These are phyloP conservation scores for Thermothielavioides terrestris DNA, from an alignment of 495 filamentous ascomycete genomes.

Conservation along the genomic window DNA sequence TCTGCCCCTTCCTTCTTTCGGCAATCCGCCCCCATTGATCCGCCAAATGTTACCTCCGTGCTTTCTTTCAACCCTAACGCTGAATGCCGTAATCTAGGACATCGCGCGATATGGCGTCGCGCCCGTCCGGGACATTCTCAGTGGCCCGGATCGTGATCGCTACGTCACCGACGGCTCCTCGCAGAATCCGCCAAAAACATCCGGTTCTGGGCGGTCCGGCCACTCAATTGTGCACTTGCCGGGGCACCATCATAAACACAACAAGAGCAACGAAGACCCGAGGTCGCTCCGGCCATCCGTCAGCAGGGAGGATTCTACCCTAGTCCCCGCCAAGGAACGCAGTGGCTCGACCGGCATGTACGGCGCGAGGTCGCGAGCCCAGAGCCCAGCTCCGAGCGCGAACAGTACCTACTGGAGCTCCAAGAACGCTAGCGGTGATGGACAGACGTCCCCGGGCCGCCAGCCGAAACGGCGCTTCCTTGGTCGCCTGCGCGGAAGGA, in stretches of 20 bases:
- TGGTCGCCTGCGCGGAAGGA: conserved; percentile 49
- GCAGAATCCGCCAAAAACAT: conserved; percentile 40
- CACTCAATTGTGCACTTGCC: conserved; percentile 49
- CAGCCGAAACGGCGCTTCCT: conserved; percentile 58
- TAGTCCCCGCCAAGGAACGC: conserved; percentile 42
- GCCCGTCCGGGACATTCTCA: conserved; percentile 64
- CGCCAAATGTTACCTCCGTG: background rate
- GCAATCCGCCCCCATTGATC: background rate
- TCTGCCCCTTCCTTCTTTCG: conserved; percentile 1
- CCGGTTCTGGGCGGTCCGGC: conserved; percentile 43
- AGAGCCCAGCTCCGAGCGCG: conserved; percentile 68
- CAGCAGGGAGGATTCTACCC: conserved; percentile 60
- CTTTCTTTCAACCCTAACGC: background rate
- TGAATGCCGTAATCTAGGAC: conserved; percentile 44
- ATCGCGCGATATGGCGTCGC: conserved; percentile 76
- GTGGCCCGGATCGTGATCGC: conserved; percentile 60
- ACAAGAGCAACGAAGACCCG: conserved; percentile 65
- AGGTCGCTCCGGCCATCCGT: conserved; percentile 52
- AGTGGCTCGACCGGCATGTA: conserved; percentile 34
- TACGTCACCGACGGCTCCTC: conserved; percentile 39
- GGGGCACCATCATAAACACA: conserved; percentile 65
- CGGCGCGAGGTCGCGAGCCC: conserved; percentile 46
- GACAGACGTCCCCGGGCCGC: conserved; percentile 51
- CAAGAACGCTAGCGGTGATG: conserved; percentile 36
- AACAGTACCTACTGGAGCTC: conserved; percentile 46